Percentiles rank a stretch among this genome's conserved stretches.
These are phyloP conservation scores for Xylaria bambusicola DNA, from an alignment of 495 filamentous ascomycete species.

Conservation along the genomic window DNA sequence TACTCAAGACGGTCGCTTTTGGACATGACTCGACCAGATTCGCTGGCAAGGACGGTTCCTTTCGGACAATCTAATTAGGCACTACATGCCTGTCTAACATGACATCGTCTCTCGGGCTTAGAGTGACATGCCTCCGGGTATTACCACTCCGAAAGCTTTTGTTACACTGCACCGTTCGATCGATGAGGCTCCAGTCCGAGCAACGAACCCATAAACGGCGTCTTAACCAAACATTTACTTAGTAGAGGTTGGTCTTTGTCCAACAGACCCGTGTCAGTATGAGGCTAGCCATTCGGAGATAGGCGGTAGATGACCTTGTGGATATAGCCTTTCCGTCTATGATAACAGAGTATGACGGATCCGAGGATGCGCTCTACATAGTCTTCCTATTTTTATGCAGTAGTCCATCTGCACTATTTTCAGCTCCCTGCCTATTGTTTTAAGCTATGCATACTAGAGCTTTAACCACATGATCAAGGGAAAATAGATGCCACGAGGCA, in stretches of 20 bases:
- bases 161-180: constrained; percentile 7
- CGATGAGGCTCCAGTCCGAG: constrained; percentile 3
- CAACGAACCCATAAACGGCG: neutral
- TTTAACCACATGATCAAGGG: constrained; percentile 1
- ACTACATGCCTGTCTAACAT: constrained; percentile 8
- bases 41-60: constrained; percentile 21
- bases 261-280: too few species aligned
- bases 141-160: constrained; percentile 11
- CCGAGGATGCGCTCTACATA: too few species aligned
- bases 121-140: constrained; percentile 17
- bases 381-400: too few species aligned
- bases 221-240: neutral
- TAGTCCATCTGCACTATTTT: neutral
- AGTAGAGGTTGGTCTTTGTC: too few species aligned
- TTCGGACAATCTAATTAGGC: constrained; percentile 12
- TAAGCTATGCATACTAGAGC: neutral
- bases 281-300: too few species aligned
- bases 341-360: too few species aligned
- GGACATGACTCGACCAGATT: constrained; percentile 29
- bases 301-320: too few species aligned
- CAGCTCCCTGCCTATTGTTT: neutral
- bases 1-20: constrained; percentile 27
- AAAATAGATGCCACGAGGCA: neutral
- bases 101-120: neutral
- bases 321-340: neutral